These are phyloP conservation scores for Diplosphaera chodatii DNA, from an alignment of 139 green algal genomes.

Conservation along the genomic window DNA sequence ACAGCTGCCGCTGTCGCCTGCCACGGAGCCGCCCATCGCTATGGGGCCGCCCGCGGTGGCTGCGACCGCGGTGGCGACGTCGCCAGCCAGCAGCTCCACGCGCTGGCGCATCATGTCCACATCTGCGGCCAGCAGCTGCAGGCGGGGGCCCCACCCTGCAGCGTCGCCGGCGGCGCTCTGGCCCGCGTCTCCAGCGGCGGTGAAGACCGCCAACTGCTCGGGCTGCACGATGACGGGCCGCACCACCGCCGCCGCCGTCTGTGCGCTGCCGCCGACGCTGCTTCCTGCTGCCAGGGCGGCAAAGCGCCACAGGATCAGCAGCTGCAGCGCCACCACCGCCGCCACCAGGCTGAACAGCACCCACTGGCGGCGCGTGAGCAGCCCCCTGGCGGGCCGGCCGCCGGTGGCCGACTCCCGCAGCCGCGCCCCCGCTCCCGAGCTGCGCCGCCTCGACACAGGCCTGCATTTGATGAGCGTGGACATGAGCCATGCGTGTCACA, in stretches of 20 bases:
- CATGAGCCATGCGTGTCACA: no score
- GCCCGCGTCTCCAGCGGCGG: no score
- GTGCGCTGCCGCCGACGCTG: no score
- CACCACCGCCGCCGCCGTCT: neutral
- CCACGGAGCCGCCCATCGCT: no score
- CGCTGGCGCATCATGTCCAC: neutral
- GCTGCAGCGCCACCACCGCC: neutral
- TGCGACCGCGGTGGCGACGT: neutral
- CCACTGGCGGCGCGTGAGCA: neutral
- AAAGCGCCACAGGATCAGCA: neutral
- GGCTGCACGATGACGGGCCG: neutral
- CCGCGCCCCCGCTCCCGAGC: neutral
- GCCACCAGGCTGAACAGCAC: neutral
- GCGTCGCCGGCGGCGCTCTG: no score
- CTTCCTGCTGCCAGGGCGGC: no score
- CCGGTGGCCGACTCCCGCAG: no score
- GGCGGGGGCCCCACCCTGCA: neutral
- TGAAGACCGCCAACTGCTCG: no score
- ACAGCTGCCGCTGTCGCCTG: no score
- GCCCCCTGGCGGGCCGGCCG: no score
- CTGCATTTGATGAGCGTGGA: no score
- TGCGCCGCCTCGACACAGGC: neutral
- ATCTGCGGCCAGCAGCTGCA: neutral
- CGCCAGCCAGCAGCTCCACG: neutral
- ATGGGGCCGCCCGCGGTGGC: no score